Evolutionary conservation across 768 basidiomycete species (phyloP).

Genomic region (Termitomyces sp.): DNA sequence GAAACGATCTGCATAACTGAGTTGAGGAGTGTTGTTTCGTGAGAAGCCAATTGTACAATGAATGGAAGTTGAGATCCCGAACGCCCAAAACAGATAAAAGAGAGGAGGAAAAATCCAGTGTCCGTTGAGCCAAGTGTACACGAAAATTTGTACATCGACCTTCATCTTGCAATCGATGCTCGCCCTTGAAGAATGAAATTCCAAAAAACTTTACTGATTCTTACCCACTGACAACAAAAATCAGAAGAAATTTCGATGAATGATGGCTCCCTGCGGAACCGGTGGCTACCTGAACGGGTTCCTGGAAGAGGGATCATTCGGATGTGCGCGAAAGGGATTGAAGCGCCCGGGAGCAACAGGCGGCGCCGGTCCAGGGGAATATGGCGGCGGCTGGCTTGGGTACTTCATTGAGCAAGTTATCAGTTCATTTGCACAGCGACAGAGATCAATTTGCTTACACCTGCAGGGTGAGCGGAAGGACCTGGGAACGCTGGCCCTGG

Average conservation of each 20-base stretch:
- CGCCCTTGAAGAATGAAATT: too few species aligned
- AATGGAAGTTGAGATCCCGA: too few species aligned
- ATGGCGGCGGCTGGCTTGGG: too few species aligned
- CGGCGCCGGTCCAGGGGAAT: constrained; percentile 1
- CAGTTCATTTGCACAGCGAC: background rate
- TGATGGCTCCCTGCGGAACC: background rate
- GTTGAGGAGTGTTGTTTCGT: background rate
- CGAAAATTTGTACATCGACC: background rate
- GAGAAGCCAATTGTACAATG: too few species aligned
- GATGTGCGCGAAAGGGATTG: background rate
- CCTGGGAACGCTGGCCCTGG: background rate
- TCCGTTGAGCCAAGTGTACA: background rate
- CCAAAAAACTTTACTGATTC: background rate
- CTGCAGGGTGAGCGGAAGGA: background rate
- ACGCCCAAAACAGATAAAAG: background rate
- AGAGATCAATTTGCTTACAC: background rate
- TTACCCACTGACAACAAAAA: background rate
- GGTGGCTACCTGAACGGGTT: constrained; percentile 7
- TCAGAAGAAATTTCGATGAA: constrained; percentile 7
- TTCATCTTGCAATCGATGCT: background rate
- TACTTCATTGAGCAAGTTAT: background rate
- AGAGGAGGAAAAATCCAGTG: background rate
- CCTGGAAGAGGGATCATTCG: background rate
- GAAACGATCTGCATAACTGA: background rate
- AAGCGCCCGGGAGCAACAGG: background rate